Evolutionary conservation across 495 filamentous ascomycete species (phyloP), one percentile per base, ranked within the genome.

Genomic region (Xylaria curta): DNA sequence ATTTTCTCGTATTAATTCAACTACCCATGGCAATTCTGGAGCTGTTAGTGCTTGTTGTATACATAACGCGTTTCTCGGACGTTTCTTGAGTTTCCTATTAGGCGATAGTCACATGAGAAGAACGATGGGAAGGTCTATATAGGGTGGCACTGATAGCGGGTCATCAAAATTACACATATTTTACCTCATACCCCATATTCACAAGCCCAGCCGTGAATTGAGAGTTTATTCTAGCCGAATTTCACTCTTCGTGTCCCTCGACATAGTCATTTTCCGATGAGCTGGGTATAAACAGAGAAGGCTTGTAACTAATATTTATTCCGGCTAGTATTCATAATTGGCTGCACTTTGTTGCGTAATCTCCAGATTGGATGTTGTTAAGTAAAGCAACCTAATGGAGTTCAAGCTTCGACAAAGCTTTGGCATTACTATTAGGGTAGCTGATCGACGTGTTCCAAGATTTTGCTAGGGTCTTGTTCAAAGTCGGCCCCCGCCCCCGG

Each of bases 161-260:
- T 36, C 54, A 17, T 59, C 56, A 6, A 59, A 59, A 38, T 17
- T 19, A 36, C 56, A 38, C 56, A 26, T 19, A 12, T 7, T 13
- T 38, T 62, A 62, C 59, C n/a, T 33, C 58, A 42, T 61, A 40
- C 58, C 33, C 31, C 58, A 61, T 61, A 61, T 42, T 40, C 31
- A 61, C 58, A 40, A 61, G 58, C 17, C 17, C 19, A 42, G 17
- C 33, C 1, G n/a, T 38, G n/a, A 9, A 5, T 36, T 12, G 24
- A 13, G 42, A 42, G 36, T 33, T 60, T 60, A 7, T 61, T 61
- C 33, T 9, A 38, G 58, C 19, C 58, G 33, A 61, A 12, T 40
- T 21, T 33, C 19, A 40, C 33, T 44, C 36, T 28, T 28, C 7
- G 0, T 12, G 10, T 7, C 47, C 24, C 31, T 59, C 19, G 6